These are phyloP conservation scores for Yamadazyma siamensis DNA, from an alignment of 1,139 yeast genomes.

Conservation along the genomic window DNA sequence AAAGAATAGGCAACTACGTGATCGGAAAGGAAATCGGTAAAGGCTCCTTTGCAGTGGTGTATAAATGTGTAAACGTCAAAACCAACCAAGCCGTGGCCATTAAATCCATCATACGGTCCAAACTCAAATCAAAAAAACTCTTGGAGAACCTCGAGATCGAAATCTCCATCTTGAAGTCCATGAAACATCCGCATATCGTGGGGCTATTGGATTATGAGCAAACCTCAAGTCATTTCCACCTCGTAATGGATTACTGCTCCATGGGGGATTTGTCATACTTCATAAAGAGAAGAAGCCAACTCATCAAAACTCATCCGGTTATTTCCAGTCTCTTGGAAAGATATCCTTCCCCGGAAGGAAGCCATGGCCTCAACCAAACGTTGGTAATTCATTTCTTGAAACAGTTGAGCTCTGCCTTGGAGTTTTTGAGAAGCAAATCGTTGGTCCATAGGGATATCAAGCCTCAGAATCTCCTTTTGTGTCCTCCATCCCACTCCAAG, in stretches of 20 bases:
- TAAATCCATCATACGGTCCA: constrained; percentile 80
- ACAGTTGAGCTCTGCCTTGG: constrained; percentile 80
- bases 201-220: constrained; percentile 78
- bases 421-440: constrained; percentile 76
- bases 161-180: constrained; percentile 76
- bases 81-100: constrained; percentile 72
- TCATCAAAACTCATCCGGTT: constrained; percentile 74
- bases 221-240: constrained; percentile 75
- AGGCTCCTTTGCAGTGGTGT: constrained; percentile 50
- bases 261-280: constrained; percentile 90
- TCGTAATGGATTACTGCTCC: constrained; percentile 96
- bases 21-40: constrained; percentile 49
- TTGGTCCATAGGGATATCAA: constrained; percentile 92
- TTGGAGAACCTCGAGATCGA: constrained; percentile 90
- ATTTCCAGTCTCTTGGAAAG: constrained; percentile 71
- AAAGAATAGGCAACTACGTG: constrained; percentile 29
- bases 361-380: constrained; percentile 75
- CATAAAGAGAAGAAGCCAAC: constrained; percentile 70
- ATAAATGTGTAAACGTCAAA: constrained; percentile 39
- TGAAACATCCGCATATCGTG: constrained; percentile 92
- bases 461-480: constrained; percentile 84
- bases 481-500: constrained; percentile 67
- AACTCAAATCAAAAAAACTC: constrained; percentile 79
- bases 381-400: constrained; percentile 81
- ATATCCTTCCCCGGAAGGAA: constrained; percentile 78